phyloP scores from a whole-genome alignment of 495 filamentous ascomycete species.

The Tetracladium marchalianum region DNA sequence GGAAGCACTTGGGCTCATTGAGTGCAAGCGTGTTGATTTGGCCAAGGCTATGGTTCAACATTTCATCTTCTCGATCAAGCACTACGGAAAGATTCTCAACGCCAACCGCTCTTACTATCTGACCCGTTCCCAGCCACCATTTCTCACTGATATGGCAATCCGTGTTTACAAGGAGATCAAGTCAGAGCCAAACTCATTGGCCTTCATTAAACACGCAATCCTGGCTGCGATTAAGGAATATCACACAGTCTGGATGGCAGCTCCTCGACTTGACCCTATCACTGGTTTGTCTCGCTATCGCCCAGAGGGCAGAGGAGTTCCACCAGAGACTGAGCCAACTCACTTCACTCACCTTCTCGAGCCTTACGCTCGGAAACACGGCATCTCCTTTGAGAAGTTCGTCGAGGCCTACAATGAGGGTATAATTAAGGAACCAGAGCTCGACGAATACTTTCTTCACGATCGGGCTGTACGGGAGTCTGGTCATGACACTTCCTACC shows the following conservation, averaged over 20 bases:
- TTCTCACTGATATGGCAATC: constrained; percentile 94
- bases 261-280: constrained; percentile 66
- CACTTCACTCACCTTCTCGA: constrained; percentile 82
- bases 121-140: constrained; percentile 85
- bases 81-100: constrained; percentile 97
- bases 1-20: constrained; percentile 78
- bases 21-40: constrained; percentile 70
- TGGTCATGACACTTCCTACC: constrained; percentile 94
- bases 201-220: constrained; percentile 68
- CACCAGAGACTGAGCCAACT: constrained; percentile 83
- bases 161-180: constrained; percentile 82
- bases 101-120: constrained; percentile 95
- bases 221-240: constrained; percentile 97
- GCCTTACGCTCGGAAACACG: constrained; percentile 79
- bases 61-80: constrained; percentile 95
- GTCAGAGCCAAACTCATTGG: constrained; percentile 60
- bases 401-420: constrained; percentile 76
- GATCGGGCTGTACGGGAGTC: constrained; percentile 91
- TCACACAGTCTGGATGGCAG: constrained; percentile 76
- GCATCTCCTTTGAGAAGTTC: constrained; percentile 71
- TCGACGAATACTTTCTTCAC: constrained; percentile 92
- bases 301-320: constrained; percentile 81
- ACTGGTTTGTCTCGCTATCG: constrained; percentile 87
- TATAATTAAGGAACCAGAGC: constrained; percentile 68
- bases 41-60: constrained; percentile 90